phyloP scores from a whole-genome alignment of 2,329 filamentous ascomycete species.

The Xylariales sp. region DNA sequence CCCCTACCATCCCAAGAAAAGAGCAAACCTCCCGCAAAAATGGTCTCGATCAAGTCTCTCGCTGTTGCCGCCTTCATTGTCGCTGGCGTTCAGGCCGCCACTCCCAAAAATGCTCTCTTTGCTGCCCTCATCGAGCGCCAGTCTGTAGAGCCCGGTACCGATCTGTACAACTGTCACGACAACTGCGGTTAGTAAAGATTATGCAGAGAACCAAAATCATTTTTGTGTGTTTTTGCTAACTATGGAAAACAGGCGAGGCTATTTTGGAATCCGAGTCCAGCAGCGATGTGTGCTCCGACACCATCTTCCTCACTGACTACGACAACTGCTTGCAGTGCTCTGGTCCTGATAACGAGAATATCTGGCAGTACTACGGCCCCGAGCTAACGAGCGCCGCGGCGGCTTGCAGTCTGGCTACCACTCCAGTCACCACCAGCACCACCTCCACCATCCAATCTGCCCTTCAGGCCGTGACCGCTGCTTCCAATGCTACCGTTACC shows the following conservation, averaged over 20 bases:
- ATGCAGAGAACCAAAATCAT: too few relatives aligned
- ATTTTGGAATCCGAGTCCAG: slow-evolving; percentile 30
- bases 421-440: background rate
- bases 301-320: slow-evolving; percentile 35
- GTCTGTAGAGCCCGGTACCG: slow-evolving; percentile 36
- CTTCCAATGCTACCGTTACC: background rate
- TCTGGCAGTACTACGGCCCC: slow-evolving; percentile 39
- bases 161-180: slow-evolving; percentile 43
- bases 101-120: too few relatives aligned
- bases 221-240: background rate
- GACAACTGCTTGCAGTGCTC: slow-evolving; percentile 37
- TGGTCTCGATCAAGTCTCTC: too few relatives aligned
- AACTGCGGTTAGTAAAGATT: slow-evolving; percentile 38
- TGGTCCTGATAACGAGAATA: slow-evolving; percentile 32
- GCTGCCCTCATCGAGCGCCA: too few relatives aligned
- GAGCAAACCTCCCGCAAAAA: too few relatives aligned
- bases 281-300: slow-evolving; percentile 30
- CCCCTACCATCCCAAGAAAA: too few relatives aligned
- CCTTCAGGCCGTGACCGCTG: background rate
- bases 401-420: slow-evolving; percentile 1
- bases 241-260: slow-evolving; percentile 15
- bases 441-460: background rate
- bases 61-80: too few relatives aligned
- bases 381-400: slow-evolving; percentile 26
- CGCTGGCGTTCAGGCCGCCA: too few relatives aligned